These are phyloP conservation scores for Tuber indicum DNA, from an alignment of 495 filamentous ascomycete genomes.

Conservation along the genomic window DNA sequence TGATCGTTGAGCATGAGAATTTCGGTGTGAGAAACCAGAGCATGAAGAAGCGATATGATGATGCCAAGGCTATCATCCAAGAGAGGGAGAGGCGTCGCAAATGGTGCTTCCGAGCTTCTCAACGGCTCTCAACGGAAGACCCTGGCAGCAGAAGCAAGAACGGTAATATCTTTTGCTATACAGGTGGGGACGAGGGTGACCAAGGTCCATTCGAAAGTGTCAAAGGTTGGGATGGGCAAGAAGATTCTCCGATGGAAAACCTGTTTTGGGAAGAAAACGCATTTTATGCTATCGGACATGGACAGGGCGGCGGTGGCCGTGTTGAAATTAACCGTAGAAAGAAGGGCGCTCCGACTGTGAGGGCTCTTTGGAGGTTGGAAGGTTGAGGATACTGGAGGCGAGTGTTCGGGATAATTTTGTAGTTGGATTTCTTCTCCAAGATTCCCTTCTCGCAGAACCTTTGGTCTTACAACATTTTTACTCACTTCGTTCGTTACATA, in stretches of 20 bases:
- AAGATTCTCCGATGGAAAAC: slow-evolving; percentile 15
- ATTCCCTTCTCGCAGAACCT: background rate
- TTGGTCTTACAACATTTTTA: background rate
- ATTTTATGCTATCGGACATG: slow-evolving; percentile 38
- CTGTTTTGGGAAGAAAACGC: slow-evolving; percentile 39
- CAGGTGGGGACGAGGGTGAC: background rate
- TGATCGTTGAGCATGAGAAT: slow-evolving; percentile 32
- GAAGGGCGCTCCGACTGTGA: slow-evolving; percentile 30
- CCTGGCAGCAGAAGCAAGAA: background rate
- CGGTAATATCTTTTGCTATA: background rate
- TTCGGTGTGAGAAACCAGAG: slow-evolving; percentile 27
- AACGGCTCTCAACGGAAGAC: slow-evolving; percentile 4
- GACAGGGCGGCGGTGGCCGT: slow-evolving; percentile 19
- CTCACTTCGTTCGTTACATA: background rate
- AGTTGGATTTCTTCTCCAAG: background rate
- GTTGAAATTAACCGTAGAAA: slow-evolving; percentile 38
- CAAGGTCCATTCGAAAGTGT: background rate
- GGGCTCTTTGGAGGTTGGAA: slow-evolving; percentile 34
- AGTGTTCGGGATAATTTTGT: slow-evolving; percentile 1
- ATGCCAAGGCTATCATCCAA: slow-evolving; percentile 35
- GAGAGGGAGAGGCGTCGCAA: slow-evolving; percentile 38
- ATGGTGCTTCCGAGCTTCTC: slow-evolving; percentile 26
- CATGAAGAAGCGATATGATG: slow-evolving; percentile 34
- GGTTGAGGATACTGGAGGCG: slow-evolving; percentile 15
- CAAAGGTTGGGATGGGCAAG: background rate